Evolutionary conservation across 352 stramenopile genomes (phyloP).

Genomic region (Phytophthora ramorum): DNA sequence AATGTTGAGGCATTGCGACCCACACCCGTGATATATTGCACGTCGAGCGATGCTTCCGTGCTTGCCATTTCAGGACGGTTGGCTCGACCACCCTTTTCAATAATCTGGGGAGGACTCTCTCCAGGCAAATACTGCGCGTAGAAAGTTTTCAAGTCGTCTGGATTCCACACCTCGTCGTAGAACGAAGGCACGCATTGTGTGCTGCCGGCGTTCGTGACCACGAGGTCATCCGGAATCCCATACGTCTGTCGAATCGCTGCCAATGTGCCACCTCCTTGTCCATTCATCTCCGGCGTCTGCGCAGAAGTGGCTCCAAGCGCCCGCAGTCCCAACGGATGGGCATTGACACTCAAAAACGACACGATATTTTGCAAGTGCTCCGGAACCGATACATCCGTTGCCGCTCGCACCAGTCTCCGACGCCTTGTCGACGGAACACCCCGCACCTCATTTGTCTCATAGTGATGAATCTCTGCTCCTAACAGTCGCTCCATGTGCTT

Average conservation of each 20-base stretch:
- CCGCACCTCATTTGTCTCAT: slow-evolving; percentile 16
- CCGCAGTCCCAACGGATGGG: slow-evolving; percentile 64
- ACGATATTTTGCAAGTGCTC: slow-evolving; percentile 49
- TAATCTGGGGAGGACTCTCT: slow-evolving; percentile 50
- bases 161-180: slow-evolving; percentile 74
- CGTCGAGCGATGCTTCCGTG: slow-evolving; percentile 88
- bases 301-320: slow-evolving; percentile 45
- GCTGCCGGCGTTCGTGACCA: slow-evolving; percentile 71
- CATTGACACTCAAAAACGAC: slow-evolving; percentile 76
- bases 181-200: slow-evolving; percentile 78
- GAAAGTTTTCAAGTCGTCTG: slow-evolving; percentile 64
- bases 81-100: slow-evolving; percentile 61
- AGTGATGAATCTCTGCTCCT: slow-evolving; percentile 60
- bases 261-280: slow-evolving; percentile 38
- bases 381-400: slow-evolving; percentile 41
- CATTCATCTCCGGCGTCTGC: slow-evolving; percentile 11
- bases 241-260: slow-evolving; percentile 65
- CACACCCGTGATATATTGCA: slow-evolving; percentile 92
- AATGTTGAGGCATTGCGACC: slow-evolving; percentile 80
- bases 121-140: slow-evolving; percentile 58
- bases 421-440: slow-evolving; percentile 2
- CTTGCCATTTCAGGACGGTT: slow-evolving; percentile 49
- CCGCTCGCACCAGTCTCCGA: slow-evolving; percentile 52
- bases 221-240: slow-evolving; percentile 67
- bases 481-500: slow-evolving; percentile 59